Evolutionary conservation across 257 asterid species (phyloP).

Genomic region (Fraxinus excelsior): DNA sequence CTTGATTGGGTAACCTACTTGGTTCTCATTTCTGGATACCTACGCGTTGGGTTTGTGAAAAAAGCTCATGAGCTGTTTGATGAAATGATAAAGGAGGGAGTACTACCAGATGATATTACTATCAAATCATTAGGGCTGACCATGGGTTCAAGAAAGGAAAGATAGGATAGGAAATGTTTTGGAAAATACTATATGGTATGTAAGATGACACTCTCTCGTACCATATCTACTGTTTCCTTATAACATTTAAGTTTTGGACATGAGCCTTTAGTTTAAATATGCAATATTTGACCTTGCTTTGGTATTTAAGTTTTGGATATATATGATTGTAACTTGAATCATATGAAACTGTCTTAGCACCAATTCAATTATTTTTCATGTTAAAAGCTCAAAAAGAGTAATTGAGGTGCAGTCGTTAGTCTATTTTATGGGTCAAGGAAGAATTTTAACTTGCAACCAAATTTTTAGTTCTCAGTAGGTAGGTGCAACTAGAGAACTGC

Average conservation of each 20-base stretch:
- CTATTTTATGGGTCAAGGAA: no score
- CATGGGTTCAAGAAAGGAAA: neutral
- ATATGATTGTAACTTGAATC: no score
- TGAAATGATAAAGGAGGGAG: slow-evolving; percentile 35
- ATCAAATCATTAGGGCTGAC: slow-evolving; percentile 22
- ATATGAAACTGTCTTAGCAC: no score
- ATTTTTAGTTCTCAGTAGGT: no score
- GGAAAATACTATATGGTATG: slow-evolving; percentile 8
- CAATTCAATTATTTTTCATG: no score
- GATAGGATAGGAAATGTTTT: slow-evolving; percentile 13
- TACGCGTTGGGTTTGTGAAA: slow-evolving; percentile 35
- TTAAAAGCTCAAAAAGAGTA: no score
- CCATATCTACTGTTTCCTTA: neutral
- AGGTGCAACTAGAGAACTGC: no score
- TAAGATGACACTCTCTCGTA: neutral
- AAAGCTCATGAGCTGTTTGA: slow-evolving; percentile 33
- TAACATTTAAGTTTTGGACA: neutral
- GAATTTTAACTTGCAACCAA: no score
- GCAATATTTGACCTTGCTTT: neutral
- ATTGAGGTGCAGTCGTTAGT: neutral
- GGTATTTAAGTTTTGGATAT: no score
- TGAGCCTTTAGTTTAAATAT: neutral
- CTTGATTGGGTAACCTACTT: slow-evolving; percentile 45
- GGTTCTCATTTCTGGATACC: slow-evolving; percentile 48
- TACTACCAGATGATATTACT: slow-evolving; percentile 35